These are phyloP conservation scores for Neopestalotiopsis sp. DNA, from an alignment of 2,329 filamentous ascomycete species.

Conservation along the genomic window DNA sequence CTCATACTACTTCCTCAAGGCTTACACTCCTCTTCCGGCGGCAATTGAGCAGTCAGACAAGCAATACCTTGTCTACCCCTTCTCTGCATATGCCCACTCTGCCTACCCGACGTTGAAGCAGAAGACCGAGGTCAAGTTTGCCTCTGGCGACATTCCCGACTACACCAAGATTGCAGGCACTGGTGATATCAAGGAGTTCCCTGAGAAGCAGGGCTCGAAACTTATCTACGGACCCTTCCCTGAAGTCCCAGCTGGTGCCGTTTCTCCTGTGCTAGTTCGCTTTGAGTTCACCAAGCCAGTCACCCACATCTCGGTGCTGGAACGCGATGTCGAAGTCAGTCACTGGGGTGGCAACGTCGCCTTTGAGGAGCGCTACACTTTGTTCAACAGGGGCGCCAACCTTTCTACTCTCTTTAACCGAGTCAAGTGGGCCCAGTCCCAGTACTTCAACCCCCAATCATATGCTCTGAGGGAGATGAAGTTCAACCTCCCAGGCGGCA, in stretches of 20 bases:
- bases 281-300: conserved; percentile 97
- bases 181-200: conserved; percentile 65
- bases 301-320: conserved; percentile 76
- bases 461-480: conserved; percentile 82
- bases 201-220: conserved; percentile 82
- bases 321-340: conserved; percentile 92
- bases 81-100: conserved; percentile 84
- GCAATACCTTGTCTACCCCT: conserved; percentile 85
- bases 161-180: conserved; percentile 77
- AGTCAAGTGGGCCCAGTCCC: conserved; percentile 74
- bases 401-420: conserved; percentile 76
- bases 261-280: conserved; percentile 76
- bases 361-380: conserved; percentile 90
- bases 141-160: conserved; percentile 78
- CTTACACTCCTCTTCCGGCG: conserved; percentile 81
- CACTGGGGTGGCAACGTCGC: conserved; percentile 98
- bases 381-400: conserved; percentile 85
- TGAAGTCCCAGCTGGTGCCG: conserved; percentile 78
- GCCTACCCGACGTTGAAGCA: conserved; percentile 89
- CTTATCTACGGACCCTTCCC: conserved; percentile 91
- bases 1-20: conserved; percentile 79
- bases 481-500: conserved; percentile 80
- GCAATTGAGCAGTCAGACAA: conserved; percentile 82
- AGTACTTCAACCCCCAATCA: conserved; percentile 78
- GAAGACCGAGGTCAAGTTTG: conserved; percentile 95